Base-by-base conservation (phyloP, 257 asterid genomes). In the Hygrophila difformis region DNA sequence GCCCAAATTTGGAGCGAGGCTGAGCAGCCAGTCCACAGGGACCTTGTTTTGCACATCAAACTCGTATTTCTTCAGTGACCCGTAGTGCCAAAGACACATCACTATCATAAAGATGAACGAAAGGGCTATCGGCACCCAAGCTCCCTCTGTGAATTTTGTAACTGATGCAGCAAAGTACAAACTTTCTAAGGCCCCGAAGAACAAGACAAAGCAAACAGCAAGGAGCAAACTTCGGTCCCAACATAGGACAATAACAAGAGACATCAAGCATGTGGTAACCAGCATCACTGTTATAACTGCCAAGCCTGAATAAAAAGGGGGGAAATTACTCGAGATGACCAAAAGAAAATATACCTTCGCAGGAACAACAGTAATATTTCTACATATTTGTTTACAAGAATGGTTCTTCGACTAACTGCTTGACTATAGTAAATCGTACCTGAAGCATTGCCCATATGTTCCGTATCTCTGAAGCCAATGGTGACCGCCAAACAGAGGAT, bases 281-380 rank as follows among this genome's bases (percentile, higher is more conserved):
- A 88, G 83, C 97, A 88, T 88, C 38, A 88, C 95, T 1, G 97
- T 84, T 58, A 88, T 84, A 18, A 84, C 94, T 6, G 97, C 97
- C 68, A 88, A 58, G 47, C 97, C 97, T 88, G 72, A 63, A 49
- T 2, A 5, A 18, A 13, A 12, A 40, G 13, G 53, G 51, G 7
- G 3, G 7, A 24, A 2, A 24, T 24, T 24, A 24, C 5, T 24
- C 3, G 7, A 24, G 5, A 24, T 7, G 3, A 24, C 5, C 29
- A 24, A 24, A 24, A 24, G 5, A n/a, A n/a, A n/a, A n/a, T 24
- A 2, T 24, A 2, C 5, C 7, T 24, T 24, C 29, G 29, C 29
- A 24, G 29, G 7, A 24, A 24, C 3, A 24, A 3, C 29, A 24
- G 7, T 7, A 7, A 24, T n/a, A n/a, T n/a, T 2, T 24, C 29